These are phyloP conservation scores for Amaranthus cruentus DNA, from an alignment of 148 eudicot genomes.

Conservation along the genomic window DNA sequence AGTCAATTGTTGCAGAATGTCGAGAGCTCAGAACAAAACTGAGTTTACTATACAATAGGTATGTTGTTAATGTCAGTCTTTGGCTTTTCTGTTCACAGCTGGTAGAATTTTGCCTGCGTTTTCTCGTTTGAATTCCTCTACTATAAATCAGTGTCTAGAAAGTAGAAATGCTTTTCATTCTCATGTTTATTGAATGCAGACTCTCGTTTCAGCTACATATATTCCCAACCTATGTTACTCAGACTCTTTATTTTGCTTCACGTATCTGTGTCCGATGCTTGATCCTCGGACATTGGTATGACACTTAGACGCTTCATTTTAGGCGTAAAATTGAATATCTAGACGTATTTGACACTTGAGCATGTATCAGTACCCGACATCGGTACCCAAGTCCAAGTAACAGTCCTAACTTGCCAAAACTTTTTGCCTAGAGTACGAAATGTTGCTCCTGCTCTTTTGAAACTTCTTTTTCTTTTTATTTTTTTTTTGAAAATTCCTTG, in stretches of 20 bases:
- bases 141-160: neutral
- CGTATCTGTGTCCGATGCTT: neutral
- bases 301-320: neutral
- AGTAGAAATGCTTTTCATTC: neutral
- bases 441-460: no score
- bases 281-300: neutral
- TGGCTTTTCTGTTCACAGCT: neutral
- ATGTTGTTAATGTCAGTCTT: neutral
- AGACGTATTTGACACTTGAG: neutral
- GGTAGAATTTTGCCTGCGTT: neutral
- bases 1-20: conserved; percentile 7
- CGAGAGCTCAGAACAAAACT: conserved; percentile 18
- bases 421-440: no score
- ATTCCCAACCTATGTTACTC: neutral
- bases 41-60: neutral
- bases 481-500: no score
- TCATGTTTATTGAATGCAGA: neutral
- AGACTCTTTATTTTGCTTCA: no score
- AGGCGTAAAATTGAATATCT: neutral
- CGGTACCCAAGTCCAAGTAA: neutral
- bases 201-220: neutral
- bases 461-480: no score
- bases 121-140: neutral
- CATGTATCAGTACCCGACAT: neutral
- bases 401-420: neutral